Evolutionary conservation across 2,329 filamentous ascomycete species (phyloP).

Genomic region (Karstenula rhodostoma): DNA sequence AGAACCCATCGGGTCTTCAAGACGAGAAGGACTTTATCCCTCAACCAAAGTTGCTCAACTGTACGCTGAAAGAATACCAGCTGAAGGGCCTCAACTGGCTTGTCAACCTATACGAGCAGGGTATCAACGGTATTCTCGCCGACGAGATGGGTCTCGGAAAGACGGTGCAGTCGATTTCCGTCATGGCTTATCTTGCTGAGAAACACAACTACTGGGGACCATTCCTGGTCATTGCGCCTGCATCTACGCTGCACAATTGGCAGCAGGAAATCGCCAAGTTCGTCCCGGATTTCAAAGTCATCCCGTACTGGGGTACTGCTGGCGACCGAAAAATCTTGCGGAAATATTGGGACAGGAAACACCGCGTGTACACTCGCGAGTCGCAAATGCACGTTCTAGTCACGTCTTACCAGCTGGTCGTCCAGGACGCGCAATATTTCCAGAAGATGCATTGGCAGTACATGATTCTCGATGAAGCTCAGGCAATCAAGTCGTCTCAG

Average conservation of each 20-base stretch:
- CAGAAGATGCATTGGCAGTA: constrained; percentile 99
- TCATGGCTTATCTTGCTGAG: constrained; percentile 98
- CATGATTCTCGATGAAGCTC: constrained; percentile 98
- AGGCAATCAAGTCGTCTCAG: constrained; percentile 97
- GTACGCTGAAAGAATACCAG: constrained; percentile 97
- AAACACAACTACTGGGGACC: constrained; percentile 98
- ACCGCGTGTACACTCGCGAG: constrained; percentile 92
- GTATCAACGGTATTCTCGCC: constrained; percentile 98
- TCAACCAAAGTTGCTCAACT: constrained; percentile 91
- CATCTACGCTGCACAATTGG: constrained; percentile 98
- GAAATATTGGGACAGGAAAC: constrained; percentile 99
- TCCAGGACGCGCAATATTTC: constrained; percentile 95
- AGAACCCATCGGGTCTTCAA: constrained; percentile 94
- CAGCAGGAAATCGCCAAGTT: constrained; percentile 97
- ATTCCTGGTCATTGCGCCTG: constrained; percentile 94
- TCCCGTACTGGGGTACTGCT: constrained; percentile 97
- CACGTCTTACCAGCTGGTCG: constrained; percentile 96
- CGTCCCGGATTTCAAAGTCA: constrained; percentile 90
- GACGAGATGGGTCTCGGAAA: constrained; percentile 99
- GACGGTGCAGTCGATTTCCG: constrained; percentile 97
- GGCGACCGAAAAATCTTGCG: constrained; percentile 94
- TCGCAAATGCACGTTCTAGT: constrained; percentile 95
- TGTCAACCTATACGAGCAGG: constrained; percentile 98
- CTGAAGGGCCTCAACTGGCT: constrained; percentile 99
- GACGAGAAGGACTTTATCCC: constrained; percentile 82